Percentiles rank a stretch among this genome's conserved stretches.
Evolutionary conservation across 257 asterid genomes (phyloP).

Genomic region (Solanum sejunctum): DNA sequence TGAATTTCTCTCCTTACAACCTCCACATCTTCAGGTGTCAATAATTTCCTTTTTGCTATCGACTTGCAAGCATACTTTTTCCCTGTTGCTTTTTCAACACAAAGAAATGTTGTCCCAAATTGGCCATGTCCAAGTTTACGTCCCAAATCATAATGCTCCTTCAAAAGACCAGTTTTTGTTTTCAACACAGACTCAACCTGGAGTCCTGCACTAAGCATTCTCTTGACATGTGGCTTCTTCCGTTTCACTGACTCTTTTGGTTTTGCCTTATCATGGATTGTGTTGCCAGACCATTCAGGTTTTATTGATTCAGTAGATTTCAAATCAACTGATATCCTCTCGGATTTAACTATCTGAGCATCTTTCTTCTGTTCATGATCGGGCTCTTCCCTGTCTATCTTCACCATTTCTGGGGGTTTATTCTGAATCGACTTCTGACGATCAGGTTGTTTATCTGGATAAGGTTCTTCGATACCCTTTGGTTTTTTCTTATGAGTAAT

Average conservation of each 20-base stretch:
- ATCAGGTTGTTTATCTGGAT: not conserved
- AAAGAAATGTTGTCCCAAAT: constrained; percentile 35
- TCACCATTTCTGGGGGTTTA: constrained; percentile 1
- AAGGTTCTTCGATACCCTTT: not conserved
- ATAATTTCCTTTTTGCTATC: constrained; percentile 33
- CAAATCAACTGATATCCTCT: not conserved
- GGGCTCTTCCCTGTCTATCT: not conserved
- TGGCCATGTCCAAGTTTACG: constrained; percentile 39
- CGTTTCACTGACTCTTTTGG: not conserved
- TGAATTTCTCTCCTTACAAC: constrained; percentile 46
- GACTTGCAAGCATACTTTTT: constrained; percentile 35
- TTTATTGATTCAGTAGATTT: not conserved
- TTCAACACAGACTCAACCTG: constrained; percentile 29
- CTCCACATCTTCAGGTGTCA: constrained; percentile 37
- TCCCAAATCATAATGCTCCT: constrained; percentile 22
- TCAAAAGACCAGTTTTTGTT: constrained; percentile 25
- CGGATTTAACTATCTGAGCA: not conserved
- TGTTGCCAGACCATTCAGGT: not conserved
- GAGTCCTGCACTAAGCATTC: constrained; percentile 27
- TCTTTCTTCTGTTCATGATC: not conserved
- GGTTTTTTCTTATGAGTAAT: not conserved
- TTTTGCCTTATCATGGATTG: not conserved
- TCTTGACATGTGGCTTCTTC: constrained; percentile 21
- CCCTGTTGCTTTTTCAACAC: constrained; percentile 26
- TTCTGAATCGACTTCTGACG: not conserved